phyloP scores from a whole-genome alignment of 2,329 filamentous ascomycete species.

The Aphanocladium album region DNA sequence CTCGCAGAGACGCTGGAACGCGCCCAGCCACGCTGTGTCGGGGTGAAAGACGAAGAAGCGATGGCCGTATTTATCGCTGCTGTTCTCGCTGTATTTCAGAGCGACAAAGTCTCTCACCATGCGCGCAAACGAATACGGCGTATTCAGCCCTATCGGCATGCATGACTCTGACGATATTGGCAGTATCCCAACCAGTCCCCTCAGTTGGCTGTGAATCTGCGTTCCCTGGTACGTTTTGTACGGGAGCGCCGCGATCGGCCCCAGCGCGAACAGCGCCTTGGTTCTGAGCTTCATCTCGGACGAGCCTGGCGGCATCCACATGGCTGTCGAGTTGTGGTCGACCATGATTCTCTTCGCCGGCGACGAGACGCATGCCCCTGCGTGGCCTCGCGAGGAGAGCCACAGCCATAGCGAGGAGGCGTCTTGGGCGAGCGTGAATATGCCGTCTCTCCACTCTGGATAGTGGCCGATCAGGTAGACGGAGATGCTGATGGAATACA shows the following conservation, averaged over 20 bases:
- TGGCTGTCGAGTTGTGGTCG: neutral
- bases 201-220: neutral
- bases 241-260: neutral
- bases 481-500: conserved; percentile 6
- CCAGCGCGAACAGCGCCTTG: conserved; percentile 7
- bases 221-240: conserved; percentile 10
- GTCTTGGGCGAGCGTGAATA: conserved; percentile 4
- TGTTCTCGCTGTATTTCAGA: conserved; percentile 6
- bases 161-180: neutral
- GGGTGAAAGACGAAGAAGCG: conserved; percentile 14
- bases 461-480: conserved; percentile 11
- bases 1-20: conserved; percentile 4
- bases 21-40: conserved; percentile 11
- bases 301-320: neutral
- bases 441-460: conserved; percentile 10
- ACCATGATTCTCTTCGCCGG: neutral
- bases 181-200: neutral
- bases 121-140: conserved; percentile 1
- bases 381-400: neutral
- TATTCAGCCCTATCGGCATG: neutral
- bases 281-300: conserved; percentile 8
- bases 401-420: conserved; percentile 2
- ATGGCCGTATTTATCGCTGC: neutral
- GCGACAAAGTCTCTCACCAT: conserved; percentile 10
- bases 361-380: neutral